Evolutionary conservation across 768 basidiomycete genomes (phyloP).

Genomic region (Suillus ampliporus): DNA sequence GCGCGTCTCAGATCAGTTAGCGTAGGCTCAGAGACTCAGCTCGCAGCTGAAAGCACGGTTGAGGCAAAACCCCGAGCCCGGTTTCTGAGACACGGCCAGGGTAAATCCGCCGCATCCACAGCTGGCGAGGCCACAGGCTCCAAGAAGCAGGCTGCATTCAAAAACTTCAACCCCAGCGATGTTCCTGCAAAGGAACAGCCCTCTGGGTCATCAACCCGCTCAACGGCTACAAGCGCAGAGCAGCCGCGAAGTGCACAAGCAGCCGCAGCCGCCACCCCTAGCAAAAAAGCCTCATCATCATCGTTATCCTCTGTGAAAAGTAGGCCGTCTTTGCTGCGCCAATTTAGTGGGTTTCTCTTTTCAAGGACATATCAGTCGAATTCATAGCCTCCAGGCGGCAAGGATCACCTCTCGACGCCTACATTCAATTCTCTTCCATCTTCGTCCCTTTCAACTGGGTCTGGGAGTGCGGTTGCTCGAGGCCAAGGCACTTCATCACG

Average conservation of each 20-base stretch:
- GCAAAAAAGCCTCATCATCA: not conserved
- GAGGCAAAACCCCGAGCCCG: not conserved
- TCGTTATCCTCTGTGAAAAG: not conserved
- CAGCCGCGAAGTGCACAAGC: not conserved
- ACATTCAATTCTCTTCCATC: not conserved
- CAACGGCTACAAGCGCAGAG: not conserved
- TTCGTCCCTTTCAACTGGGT: not conserved
- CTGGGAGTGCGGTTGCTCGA: not conserved
- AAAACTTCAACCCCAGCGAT: slow-evolving; percentile 1
- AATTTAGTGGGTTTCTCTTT: slow-evolving; percentile 8
- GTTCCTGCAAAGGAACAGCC: not conserved
- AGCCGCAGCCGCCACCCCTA: not conserved
- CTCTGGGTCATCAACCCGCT: not conserved
- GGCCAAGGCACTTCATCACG: not conserved
- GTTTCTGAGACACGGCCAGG: not conserved
- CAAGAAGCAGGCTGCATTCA: slow-evolving; percentile 3
- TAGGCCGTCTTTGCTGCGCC: not conserved
- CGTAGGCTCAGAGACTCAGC: not conserved
- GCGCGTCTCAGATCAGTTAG: not conserved
- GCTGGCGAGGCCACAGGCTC: not conserved
- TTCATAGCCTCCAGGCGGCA: not conserved
- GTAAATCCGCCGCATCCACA: not conserved
- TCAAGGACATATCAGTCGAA: not conserved
- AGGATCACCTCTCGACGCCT: not conserved
- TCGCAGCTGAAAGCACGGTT: too few species aligned